Base-by-base conservation (phyloP, 1,284 basidiomycete species). In the Apiotrichum mycotoxinovorans region DNA sequence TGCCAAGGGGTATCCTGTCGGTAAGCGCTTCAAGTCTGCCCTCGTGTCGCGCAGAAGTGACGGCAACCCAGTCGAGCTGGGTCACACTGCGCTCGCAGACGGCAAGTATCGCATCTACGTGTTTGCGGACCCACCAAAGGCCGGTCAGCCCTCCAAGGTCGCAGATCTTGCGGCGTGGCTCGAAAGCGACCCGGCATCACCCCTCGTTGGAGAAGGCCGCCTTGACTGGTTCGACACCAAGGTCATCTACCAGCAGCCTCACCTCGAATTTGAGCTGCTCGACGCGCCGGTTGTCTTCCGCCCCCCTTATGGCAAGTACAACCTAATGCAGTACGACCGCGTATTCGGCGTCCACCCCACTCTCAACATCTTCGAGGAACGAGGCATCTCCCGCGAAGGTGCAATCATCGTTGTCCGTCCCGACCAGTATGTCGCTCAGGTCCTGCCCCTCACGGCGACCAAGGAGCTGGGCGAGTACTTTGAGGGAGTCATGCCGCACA, bases 1-100 rank as follows among this genome's bases (percentile, higher is more conserved):
- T 7, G 54, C 54, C 8, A 51, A 40, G 52, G 46, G 51, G 12
- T 44, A 41, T 50, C 17, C 59, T 20, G 54, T 51, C 47, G 48
- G 53, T 43, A 58, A 53, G 41, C 57, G 57, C 26, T 64, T 60
- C 58, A 58, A 57, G 40, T 60, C 62, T 47, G 52, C 47, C 35
- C 52, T 18, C 40, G 73, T 76, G 84, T 85, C 59, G 44, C 64
- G 67, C 18, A 20, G 42, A 2, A 52, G 40, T 11, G 54, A 56
- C 54, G 54, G 34, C 45, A 34, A 54, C 38, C 30, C 40, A 12
- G 30, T 52, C 2, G 40, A 54, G 25, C 41, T 54, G 7, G 54
- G 54, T 37, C 54, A 56, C 54, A 22, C n/a, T 3, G 54, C 54
- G 3, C 54, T 27, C 27, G 54, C 54, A 4, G 54, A 56, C 49